Evolutionary conservation across 192 early-diverging fungal genomes (phyloP).

Genomic region (Dimargaris cristalligena): DNA sequence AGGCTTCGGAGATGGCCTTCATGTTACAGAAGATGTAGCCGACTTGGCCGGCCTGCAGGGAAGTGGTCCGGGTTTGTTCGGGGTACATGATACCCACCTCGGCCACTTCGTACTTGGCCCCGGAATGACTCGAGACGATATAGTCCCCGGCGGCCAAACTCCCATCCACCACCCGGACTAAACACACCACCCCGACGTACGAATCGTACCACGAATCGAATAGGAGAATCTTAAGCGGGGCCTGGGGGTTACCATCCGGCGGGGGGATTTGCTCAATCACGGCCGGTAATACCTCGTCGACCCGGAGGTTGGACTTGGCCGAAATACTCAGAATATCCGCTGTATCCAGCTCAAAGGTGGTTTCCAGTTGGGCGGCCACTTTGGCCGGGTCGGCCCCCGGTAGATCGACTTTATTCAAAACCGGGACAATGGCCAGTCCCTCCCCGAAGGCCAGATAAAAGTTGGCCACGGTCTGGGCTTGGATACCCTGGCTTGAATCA

Average conservation of each 20-base stretch:
- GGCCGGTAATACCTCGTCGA: slow-evolving; percentile 51
- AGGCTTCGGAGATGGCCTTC: slow-evolving; percentile 82
- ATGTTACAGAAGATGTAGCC: slow-evolving; percentile 85
- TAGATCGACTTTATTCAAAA: slow-evolving; percentile 91
- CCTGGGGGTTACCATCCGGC: slow-evolving; percentile 42
- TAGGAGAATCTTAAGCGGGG: slow-evolving; percentile 70
- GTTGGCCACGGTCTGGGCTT: slow-evolving; percentile 96
- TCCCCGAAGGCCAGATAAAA: slow-evolving; percentile 86
- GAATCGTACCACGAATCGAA: slow-evolving; percentile 97
- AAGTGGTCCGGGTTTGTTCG: slow-evolving; percentile 45
- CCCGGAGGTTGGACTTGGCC: slow-evolving; percentile 67
- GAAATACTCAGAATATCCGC: slow-evolving; percentile 51
- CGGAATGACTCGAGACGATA: slow-evolving; percentile 63
- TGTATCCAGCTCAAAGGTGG: slow-evolving; percentile 69
- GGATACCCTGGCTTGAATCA: slow-evolving; percentile 88
- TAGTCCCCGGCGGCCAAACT: slow-evolving; percentile 54
- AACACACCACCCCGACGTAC: slow-evolving; percentile 93
- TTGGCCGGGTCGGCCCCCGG: slow-evolving; percentile 69
- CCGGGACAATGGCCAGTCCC: slow-evolving; percentile 69
- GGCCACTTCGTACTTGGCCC: slow-evolving; percentile 66
- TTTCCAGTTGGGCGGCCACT: slow-evolving; percentile 62
- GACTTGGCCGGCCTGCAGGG: slow-evolving; percentile 50
- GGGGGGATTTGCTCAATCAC: slow-evolving; percentile 68
- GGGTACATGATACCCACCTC: slow-evolving; percentile 95
- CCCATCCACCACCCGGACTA: slow-evolving; percentile 81